Conservation (phyloP, 1,284 basidiomycete species). For the Naganishia liquefaciens region DNA sequence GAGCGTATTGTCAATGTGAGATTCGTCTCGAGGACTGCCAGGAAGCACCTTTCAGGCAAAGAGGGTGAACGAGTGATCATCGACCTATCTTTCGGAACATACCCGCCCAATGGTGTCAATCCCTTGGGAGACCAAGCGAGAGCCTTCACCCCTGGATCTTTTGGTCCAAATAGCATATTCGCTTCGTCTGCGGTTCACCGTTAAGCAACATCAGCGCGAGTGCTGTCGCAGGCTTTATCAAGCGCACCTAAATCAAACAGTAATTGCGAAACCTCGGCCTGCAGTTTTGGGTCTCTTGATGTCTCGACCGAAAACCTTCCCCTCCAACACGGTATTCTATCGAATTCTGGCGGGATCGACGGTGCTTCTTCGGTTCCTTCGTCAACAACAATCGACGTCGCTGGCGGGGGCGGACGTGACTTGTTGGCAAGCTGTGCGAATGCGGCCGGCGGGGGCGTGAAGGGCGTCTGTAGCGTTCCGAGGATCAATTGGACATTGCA, state of each 20-base stretch:
- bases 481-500: neutral
- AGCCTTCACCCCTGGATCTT: constrained; percentile 22
- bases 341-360: constrained; percentile 18
- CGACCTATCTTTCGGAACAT: neutral
- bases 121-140: constrained; percentile 24
- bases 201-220: neutral
- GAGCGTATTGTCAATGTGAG: constrained; percentile 18
- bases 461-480: constrained; percentile 1
- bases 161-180: constrained; percentile 24
- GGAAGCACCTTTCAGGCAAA: neutral
- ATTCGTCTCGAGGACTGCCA: constrained; percentile 21
- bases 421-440: constrained; percentile 10
- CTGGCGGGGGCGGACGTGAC: constrained; percentile 18
- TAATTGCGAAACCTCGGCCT: constrained; percentile 14
- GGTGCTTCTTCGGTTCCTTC: constrained; percentile 24
- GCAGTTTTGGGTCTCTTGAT: constrained; percentile 7
- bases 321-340: constrained; percentile 23
- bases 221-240: too few species aligned
- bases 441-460: constrained; percentile 9
- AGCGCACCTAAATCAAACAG: constrained; percentile 3
- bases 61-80: neutral
- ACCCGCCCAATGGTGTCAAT: constrained; percentile 15
- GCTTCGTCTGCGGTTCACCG: neutral
- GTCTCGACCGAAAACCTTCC: constrained; percentile 17
- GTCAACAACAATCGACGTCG: constrained; percentile 11